Base-by-base conservation (phyloP, 2,329 filamentous ascomycete species). In the Lachnellula subtilissima region DNA sequence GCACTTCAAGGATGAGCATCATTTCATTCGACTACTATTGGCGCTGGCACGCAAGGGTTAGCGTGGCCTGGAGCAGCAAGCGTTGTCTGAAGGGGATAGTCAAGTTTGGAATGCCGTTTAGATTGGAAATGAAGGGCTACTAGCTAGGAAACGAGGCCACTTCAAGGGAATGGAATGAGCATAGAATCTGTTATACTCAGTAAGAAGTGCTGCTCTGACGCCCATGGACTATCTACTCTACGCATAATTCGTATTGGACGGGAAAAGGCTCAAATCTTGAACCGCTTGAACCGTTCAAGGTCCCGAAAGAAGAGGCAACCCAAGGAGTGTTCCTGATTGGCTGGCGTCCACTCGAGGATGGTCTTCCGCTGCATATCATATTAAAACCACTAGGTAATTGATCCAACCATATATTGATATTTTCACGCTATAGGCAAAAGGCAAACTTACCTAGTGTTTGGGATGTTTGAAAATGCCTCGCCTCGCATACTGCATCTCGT, bases 361-460 rank as follows among this genome's bases (percentile, higher is more conserved):
- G 58, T 60, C 61, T 63, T 53, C 62, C 62, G 61, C 62, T 63
- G 56, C 62, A 64, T 62, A 57, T 59, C 48, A 60, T 59, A 64
- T 63, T 61, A 62, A 64, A 61, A 61, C 46, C 43, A 52, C 37
- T 14, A 53, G 48, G 43, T 49, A 55, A 54, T 58, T 54, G 53
- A 57, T 62, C 54, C 58, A 53, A 56, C 51, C 46, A 52, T 43
- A 56, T 50, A 39, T 52, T 47, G 45, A 32, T 32, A 17, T 28
- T 12, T 32, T 28, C 8, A 25, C n/a, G 19, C 5, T 45, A 22
- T 45, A 45, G 19, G 19, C 8, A 5, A 17, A 19, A 32, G 25
- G 40, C 43, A 50, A 25, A 48, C 28, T 37, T 46, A 25, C 28
- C 32, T 46, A 25, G 25, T 53, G 14, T 43, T 52, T 48, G 46